Conservation (phyloP, 1,284 basidiomycete genomes). For the Cutaneotrichosporon sp. region DNA sequence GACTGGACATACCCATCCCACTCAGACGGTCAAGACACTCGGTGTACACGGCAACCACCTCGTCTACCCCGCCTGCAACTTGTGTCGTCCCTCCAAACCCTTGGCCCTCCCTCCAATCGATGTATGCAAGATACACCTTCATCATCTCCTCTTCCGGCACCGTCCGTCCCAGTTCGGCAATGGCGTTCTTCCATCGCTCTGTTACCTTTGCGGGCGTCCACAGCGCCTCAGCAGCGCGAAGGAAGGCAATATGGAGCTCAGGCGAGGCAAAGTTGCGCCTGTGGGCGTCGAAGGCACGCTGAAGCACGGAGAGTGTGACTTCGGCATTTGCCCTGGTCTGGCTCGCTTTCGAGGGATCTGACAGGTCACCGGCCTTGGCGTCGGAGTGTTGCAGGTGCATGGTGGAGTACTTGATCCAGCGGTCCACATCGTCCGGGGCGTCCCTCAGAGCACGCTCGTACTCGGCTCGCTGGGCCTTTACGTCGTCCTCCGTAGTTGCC, state of each 20-base stretch:
- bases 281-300: constrained; percentile 34
- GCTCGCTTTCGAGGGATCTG: constrained; percentile 7
- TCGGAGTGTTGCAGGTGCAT: constrained; percentile 28
- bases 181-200: constrained; percentile 40
- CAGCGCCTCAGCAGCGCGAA: constrained; percentile 35
- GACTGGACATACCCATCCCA: neutral
- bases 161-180: constrained; percentile 26
- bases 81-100: constrained; percentile 29
- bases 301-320: constrained; percentile 41
- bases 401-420: constrained; percentile 41
- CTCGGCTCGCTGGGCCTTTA: constrained; percentile 26
- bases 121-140: constrained; percentile 40
- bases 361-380: neutral
- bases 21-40: constrained; percentile 32
- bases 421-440: constrained; percentile 28
- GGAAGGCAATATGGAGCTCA: constrained; percentile 38
- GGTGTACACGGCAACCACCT: constrained; percentile 40
- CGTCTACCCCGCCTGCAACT: constrained; percentile 33
- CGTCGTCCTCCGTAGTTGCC: constrained; percentile 30
- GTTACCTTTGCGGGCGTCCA: constrained; percentile 37
- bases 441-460: constrained; percentile 30
- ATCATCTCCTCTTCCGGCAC: constrained; percentile 29
- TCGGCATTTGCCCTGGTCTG: constrained; percentile 33
- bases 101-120: constrained; percentile 44
- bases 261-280: constrained; percentile 25